phyloP scores from a whole-genome alignment of 2,329 filamentous ascomycete genomes.

The Mollisia scopiformis region DNA sequence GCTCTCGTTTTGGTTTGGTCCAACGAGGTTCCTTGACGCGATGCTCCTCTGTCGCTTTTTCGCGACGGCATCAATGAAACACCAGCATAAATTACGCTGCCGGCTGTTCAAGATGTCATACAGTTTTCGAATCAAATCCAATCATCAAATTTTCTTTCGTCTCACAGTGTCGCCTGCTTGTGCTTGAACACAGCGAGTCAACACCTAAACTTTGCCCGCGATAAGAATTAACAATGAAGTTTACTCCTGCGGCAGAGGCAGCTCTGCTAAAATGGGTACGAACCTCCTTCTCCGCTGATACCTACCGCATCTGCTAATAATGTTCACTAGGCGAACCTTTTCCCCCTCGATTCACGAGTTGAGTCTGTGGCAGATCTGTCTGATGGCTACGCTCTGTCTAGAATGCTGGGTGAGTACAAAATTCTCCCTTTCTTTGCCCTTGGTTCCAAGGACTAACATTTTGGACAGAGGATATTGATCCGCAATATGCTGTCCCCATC shows the following conservation, averaged over 20 bases:
- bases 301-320: slow-evolving; percentile 19
- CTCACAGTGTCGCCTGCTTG: neutral
- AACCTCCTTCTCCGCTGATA: slow-evolving; percentile 16
- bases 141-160: neutral
- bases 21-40: neutral
- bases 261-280: slow-evolving; percentile 61
- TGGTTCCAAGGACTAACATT: slow-evolving; percentile 18
- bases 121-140: slow-evolving; percentile 14
- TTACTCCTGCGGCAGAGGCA: slow-evolving; percentile 47
- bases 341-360: slow-evolving; percentile 34
- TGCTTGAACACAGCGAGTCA: slow-evolving; percentile 6
- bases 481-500: slow-evolving; percentile 56
- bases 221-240: slow-evolving; percentile 22
- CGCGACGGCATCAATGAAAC: neutral
- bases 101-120: slow-evolving; percentile 19
- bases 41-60: neutral
- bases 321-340: slow-evolving; percentile 40
- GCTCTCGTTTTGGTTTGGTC: neutral
- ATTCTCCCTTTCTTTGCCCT: neutral
- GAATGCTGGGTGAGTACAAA: slow-evolving; percentile 44
- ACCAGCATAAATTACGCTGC: slow-evolving; percentile 4
- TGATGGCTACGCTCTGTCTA: slow-evolving; percentile 38
- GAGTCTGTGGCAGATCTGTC: slow-evolving; percentile 36
- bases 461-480: slow-evolving; percentile 56
- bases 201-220: neutral